Conservation (phyloP, 495 filamentous ascomycete species). For the Neurospora pannonica region DNA sequence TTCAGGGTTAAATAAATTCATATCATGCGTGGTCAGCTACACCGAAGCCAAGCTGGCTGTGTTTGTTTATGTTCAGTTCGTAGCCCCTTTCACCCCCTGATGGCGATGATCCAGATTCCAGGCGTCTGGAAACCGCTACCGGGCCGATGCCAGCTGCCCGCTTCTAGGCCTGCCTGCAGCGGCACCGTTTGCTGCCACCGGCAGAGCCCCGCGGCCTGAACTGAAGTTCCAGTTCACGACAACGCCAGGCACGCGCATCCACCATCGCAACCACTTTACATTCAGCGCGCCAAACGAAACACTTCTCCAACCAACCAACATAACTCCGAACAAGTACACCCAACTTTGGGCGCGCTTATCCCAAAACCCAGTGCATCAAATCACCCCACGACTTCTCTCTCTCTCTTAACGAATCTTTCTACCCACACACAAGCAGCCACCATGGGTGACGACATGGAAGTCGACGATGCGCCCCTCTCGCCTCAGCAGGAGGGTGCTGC, state of each 20-base stretch:
- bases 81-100: neutral
- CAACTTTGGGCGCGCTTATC: neutral
- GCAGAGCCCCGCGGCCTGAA: neutral
- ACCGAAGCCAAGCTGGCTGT: neutral
- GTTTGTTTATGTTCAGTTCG: neutral
- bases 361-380: neutral
- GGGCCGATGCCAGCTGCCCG: neutral
- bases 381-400: neutral
- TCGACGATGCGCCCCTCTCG: conserved; percentile 5
- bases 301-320: neutral
- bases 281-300: neutral
- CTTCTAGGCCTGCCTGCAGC: neutral
- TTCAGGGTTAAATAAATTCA: neutral
- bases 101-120: neutral
- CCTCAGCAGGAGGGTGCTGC: neutral
- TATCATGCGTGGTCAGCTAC: neutral
- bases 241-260: neutral
- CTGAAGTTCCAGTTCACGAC: neutral
- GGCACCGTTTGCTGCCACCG: neutral
- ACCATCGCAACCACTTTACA: neutral
- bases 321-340: neutral
- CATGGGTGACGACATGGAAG: conserved; percentile 16
- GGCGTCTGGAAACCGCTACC: neutral
- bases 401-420: neutral
- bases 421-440: neutral